Percentiles rank a stretch among this genome's conserved stretches.
Conservation (phyloP, 345 rosid genomes). For the Populus alba region DNA sequence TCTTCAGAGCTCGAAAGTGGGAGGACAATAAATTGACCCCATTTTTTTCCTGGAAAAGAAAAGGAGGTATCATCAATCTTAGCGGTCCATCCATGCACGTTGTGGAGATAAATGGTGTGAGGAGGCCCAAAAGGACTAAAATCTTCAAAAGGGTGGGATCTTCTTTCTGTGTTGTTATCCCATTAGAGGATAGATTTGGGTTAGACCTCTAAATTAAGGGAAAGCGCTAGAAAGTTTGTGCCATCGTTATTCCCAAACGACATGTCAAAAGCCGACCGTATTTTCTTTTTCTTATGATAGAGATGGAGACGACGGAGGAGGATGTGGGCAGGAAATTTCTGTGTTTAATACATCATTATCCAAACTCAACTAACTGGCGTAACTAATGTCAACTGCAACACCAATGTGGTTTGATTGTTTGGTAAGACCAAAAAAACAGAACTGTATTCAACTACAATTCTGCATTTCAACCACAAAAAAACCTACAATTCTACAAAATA, state of each 20-base stretch:
- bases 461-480: background rate
- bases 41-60: background rate
- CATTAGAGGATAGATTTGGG: background rate
- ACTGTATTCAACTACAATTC: background rate
- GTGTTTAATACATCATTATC: background rate
- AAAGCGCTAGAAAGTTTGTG: background rate
- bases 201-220: background rate
- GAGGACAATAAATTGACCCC: background rate
- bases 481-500: background rate
- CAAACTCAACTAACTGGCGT: background rate
- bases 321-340: no score
- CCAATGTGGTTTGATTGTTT: background rate
- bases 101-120: background rate
- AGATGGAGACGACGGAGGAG: background rate
- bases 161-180: background rate
- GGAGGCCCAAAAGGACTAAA: background rate
- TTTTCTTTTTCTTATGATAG: background rate
- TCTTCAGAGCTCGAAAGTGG: background rate
- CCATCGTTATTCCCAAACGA: background rate
- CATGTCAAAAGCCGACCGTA: background rate
- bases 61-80: background rate
- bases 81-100: background rate
- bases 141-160: background rate
- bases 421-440: background rate
- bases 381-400: background rate